Percentiles rank a stretch among this genome's conserved stretches.
Evolutionary conservation across 2,329 filamentous ascomycete species (phyloP).

Genomic region (Trichophaea hybrida): DNA sequence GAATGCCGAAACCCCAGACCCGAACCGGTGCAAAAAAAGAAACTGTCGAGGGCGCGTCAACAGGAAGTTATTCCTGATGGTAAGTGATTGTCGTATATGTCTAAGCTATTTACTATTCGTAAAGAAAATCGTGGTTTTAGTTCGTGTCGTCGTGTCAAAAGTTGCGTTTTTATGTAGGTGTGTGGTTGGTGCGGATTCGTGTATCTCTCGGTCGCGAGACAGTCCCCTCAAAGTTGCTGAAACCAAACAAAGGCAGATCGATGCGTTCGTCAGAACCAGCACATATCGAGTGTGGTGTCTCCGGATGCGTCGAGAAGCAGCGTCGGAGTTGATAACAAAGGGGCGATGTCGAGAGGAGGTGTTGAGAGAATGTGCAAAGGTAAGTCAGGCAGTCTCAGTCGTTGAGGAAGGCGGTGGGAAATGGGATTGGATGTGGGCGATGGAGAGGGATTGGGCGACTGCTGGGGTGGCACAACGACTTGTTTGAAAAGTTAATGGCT

Average conservation of each 20-base stretch:
- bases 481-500: too few relatives aligned
- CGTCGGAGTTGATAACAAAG: neutral
- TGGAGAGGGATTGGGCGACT: neutral
- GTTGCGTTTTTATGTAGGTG: neutral
- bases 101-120: neutral
- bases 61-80: neutral
- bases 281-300: neutral
- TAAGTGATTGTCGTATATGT: neutral
- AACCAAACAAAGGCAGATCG: constrained; percentile 1
- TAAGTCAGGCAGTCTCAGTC: neutral
- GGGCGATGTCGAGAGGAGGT: neutral
- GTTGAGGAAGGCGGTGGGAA: neutral
- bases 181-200: neutral
- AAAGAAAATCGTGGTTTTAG: neutral
- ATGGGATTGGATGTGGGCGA: neutral
- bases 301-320: neutral
- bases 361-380: neutral
- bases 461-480: neutral
- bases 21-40: neutral
- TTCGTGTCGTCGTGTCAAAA: constrained; percentile 3
- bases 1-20: neutral
- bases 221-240: neutral
- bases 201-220: neutral
- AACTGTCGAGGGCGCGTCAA: neutral
- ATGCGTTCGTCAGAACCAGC: neutral